Evolutionary conservation across 495 filamentous ascomycete species (phyloP).

Genomic region (Pseudomonodictys pantanalensis): DNA sequence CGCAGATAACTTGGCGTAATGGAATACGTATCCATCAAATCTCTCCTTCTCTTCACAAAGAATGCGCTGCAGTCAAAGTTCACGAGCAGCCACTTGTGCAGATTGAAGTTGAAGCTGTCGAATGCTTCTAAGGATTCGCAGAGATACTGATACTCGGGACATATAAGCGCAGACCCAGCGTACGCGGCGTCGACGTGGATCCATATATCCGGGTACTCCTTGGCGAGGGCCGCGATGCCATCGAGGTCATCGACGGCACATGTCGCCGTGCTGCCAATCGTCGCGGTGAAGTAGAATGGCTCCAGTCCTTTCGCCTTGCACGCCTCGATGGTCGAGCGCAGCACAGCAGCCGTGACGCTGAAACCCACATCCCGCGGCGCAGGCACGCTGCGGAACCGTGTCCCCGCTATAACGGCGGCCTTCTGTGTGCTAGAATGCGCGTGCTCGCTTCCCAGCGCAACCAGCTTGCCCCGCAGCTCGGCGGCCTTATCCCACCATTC

Average conservation of each 20-base stretch:
- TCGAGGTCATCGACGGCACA: conserved; percentile 82
- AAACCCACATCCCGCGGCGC: conserved; percentile 61
- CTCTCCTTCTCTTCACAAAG: conserved; percentile 56
- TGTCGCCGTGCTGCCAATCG: conserved; percentile 81
- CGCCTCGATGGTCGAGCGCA: conserved; percentile 61
- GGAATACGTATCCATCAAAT: conserved; percentile 74
- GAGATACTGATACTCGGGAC: conserved; percentile 74
- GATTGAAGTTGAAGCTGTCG: conserved; percentile 90
- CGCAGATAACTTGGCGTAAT: conserved; percentile 81
- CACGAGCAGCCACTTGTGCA: conserved; percentile 97
- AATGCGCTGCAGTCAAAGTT: conserved; percentile 72
- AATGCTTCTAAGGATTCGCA: conserved; percentile 61
- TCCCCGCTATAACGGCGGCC: conserved; percentile 80
- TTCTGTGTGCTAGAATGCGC: conserved; percentile 84
- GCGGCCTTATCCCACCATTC: conserved; percentile 65
- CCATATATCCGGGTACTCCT: conserved; percentile 70
- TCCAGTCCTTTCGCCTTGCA: conserved; percentile 63
- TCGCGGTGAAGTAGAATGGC: conserved; percentile 85
- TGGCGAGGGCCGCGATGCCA: conserved; percentile 63
- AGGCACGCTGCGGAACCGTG: conserved; percentile 66
- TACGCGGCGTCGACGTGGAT: conserved; percentile 97
- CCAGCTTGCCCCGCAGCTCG: conserved; percentile 64
- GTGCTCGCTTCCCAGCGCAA: conserved; percentile 76
- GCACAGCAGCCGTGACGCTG: conserved; percentile 62
- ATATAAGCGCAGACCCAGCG: conserved; percentile 79